Base-by-base conservation (phyloP, 1,284 basidiomycete genomes). In the Ustilago hordei region DNA sequence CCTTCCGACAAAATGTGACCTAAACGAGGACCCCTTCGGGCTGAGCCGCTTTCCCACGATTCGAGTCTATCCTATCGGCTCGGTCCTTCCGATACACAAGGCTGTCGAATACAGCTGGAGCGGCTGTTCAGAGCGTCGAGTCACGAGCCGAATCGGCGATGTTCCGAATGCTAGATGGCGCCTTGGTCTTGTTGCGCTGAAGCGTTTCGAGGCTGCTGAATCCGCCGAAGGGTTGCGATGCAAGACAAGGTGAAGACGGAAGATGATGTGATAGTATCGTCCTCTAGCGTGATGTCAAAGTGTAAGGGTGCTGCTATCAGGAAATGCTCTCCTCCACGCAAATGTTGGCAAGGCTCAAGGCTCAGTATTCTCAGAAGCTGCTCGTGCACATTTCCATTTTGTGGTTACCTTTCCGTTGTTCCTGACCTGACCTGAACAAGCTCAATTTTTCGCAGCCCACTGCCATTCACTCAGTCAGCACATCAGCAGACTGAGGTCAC, bases 401-500 rank as follows among this genome's bases (percentile, higher is more conserved):
- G 12, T 54, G 52, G 52, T 54, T 52, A 31, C 48, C 31, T 52
- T 32, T 52, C n/a, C 34, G 7, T 17, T 17, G 52, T 54, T 5
- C 52, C 52, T 54, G 52, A 54, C 15, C 8, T 11, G 41, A 19
- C 41, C 23, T 28, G 23, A 28, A 28, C 23, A 28, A 28, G 15
- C n/a, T 45, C n/a, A 19, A 8, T 45, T 45, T 39, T 45, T 45
- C 5, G 41, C 41, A 45, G 15, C 15, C 19, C 48, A 50, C 32
- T 17, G 17, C 17, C 34, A 9, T n/a, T 13, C 13, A 17, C 45
- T 9, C 13, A 53, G 50, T 53, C 50, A 53, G 50, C 50, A 34
- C 4, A 48, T 23, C 45, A 9, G 45, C 45, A 48, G 45, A 9
- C 45, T 48, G 45, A 48, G 45, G 45, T 48, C 45, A 48, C 45